Conservation (phyloP, 1,139 yeast species). For the Suhomyces wounanorum region DNA sequence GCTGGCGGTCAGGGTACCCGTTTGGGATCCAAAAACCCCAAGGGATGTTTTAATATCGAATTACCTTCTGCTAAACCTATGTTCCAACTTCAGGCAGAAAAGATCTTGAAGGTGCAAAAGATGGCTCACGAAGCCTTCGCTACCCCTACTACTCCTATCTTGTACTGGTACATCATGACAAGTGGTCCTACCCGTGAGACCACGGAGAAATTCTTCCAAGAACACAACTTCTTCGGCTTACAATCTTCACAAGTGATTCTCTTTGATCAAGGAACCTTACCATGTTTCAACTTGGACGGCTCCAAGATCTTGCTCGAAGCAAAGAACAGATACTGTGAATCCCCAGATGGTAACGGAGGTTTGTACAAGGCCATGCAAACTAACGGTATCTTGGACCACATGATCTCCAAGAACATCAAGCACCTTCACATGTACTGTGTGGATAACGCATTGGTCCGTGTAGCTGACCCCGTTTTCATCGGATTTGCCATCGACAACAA, state of each 20-base stretch:
- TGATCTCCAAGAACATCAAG: slow-evolving; percentile 67
- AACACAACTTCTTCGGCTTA: slow-evolving; percentile 72
- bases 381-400: slow-evolving; percentile 68
- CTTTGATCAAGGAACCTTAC: slow-evolving; percentile 94
- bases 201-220: slow-evolving; percentile 72
- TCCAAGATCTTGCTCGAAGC: slow-evolving; percentile 64
- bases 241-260: slow-evolving; percentile 59
- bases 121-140: slow-evolving; percentile 45
- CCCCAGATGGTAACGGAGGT: slow-evolving; percentile 99
- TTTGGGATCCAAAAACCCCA: slow-evolving; percentile 84
- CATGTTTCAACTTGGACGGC: slow-evolving; percentile 80
- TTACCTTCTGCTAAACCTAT: slow-evolving; percentile 82
- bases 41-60: slow-evolving; percentile 89
- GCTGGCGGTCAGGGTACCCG: slow-evolving; percentile 99
- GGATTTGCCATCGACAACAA: slow-evolving; percentile 76
- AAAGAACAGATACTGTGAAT: slow-evolving; percentile 62
- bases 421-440: slow-evolving; percentile 97
- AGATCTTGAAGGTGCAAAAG: slow-evolving; percentile 63
- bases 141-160: slow-evolving; percentile 28
- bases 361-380: slow-evolving; percentile 78
- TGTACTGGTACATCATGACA: slow-evolving; percentile 95
- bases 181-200: slow-evolving; percentile 81
- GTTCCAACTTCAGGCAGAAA: slow-evolving; percentile 92
- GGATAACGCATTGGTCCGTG: slow-evolving; percentile 87
- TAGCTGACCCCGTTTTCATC: slow-evolving; percentile 91